Percentiles rank a stretch among this genome's conserved stretches.
phyloP scores from a whole-genome alignment of 192 early-diverging fungal genomes.

The Coemansia sp. region DNA sequence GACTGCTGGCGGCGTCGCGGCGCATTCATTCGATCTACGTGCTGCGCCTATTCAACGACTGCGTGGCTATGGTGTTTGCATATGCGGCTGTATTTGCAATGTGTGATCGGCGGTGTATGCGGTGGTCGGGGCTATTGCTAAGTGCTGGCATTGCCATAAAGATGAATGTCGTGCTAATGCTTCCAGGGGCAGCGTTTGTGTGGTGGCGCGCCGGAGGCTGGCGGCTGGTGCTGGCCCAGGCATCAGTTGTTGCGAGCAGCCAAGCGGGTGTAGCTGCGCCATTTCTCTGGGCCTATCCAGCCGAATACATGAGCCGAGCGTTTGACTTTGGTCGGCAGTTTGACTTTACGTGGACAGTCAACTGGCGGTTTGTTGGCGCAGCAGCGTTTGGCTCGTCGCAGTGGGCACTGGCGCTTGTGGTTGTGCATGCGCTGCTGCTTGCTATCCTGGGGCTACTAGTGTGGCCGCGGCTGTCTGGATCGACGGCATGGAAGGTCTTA shows the following conservation, averaged over 20 bases:
- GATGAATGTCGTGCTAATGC: constrained; percentile 94
- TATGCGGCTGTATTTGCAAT: constrained; percentile 72
- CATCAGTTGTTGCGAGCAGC: constrained; percentile 3
- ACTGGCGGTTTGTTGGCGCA: constrained; percentile 86
- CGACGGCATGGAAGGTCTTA: constrained; percentile 11
- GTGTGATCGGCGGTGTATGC: constrained; percentile 54
- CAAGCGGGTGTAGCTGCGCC: constrained; percentile 66
- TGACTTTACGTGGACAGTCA: constrained; percentile 93
- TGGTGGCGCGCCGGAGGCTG: constrained; percentile 41
- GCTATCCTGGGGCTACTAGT: constrained; percentile 59
- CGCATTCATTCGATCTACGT: constrained; percentile 95
- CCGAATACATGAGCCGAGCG: constrained; percentile 71
- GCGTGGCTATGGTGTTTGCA: constrained; percentile 85
- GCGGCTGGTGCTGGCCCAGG: constrained; percentile 6
- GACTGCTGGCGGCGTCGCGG: constrained; percentile 71
- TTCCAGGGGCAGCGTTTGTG: constrained; percentile 79
- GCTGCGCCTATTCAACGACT: constrained; percentile 92
- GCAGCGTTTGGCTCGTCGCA: constrained; percentile 64
- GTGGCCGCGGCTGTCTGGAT: constrained; percentile 54
- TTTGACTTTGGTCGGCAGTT: constrained; percentile 92
- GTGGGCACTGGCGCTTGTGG: constrained; percentile 66
- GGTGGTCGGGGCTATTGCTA: constrained; percentile 21
- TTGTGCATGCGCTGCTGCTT: constrained; percentile 63
- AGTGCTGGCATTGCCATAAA: constrained; percentile 89
- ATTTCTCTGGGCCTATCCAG: constrained; percentile 61